Conservation (phyloP, 2,329 filamentous ascomycete genomes). For the Cytospora paraplurivora region DNA sequence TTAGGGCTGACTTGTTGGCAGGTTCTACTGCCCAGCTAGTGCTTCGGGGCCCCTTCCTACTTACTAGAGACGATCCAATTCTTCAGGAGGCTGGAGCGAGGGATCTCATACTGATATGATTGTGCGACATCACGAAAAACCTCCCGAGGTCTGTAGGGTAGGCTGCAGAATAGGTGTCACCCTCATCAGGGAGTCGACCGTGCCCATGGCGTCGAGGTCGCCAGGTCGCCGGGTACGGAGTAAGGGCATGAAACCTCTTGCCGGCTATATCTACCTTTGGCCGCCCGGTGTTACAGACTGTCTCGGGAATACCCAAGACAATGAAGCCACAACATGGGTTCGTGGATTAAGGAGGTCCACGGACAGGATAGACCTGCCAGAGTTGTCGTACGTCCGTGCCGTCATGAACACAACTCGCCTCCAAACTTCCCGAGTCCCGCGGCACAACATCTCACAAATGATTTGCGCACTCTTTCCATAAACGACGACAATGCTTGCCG, state of each 20-base stretch:
- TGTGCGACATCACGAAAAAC: slow-evolving; percentile 1
- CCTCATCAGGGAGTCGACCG: neutral
- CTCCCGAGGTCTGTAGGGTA: neutral
- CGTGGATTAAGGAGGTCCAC: neutral
- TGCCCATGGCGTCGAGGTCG: neutral
- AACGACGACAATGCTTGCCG: neutral
- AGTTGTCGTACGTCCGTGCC: neutral
- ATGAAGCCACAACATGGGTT: neutral
- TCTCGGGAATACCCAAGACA: slow-evolving; percentile 3
- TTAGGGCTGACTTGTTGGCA: neutral
- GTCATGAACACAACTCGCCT: neutral
- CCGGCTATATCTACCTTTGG: slow-evolving; percentile 5
- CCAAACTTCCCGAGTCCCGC: slow-evolving; percentile 5
- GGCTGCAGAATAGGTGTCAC: slow-evolving; percentile 4
- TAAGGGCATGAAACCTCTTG: neutral
- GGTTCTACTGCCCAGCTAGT: neutral
- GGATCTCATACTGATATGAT: neutral
- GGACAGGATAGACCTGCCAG: neutral
- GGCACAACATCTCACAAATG: neutral
- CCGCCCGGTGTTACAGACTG: slow-evolving; percentile 5
- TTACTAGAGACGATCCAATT: neutral
- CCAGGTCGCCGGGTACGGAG: neutral
- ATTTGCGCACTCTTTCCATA: neutral
- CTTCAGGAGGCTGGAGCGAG: neutral
- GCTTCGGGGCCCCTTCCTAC: neutral